Evolutionary conservation across 805 yeast species (phyloP).

Genomic region (Grigorovia humatica): DNA sequence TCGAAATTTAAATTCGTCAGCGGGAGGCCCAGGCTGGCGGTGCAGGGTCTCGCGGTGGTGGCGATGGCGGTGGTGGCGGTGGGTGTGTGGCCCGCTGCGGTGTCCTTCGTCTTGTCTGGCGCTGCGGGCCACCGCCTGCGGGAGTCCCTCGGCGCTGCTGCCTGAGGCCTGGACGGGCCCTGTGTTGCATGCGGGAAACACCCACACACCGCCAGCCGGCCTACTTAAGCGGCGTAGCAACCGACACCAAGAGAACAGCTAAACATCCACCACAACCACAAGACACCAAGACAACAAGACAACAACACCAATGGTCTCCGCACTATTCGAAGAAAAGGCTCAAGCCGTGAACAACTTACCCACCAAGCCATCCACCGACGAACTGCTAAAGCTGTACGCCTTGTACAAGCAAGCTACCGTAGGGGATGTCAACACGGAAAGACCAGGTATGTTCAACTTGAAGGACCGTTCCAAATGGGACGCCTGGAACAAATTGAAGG

Average conservation of each 20-base stretch:
- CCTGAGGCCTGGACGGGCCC: background rate
- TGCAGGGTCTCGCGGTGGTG: too few relatives aligned
- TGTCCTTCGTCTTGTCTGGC: too few relatives aligned
- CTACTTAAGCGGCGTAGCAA: background rate
- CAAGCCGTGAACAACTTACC: slow-evolving; percentile 66
- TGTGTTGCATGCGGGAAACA: background rate
- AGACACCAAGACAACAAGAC: background rate
- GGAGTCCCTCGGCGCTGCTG: too few relatives aligned
- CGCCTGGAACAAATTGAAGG: slow-evolving; percentile 84
- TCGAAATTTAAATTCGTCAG: background rate
- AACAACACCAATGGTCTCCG: slow-evolving; percentile 22
- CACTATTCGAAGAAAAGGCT: slow-evolving; percentile 43
- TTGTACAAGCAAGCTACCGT: slow-evolving; percentile 94
- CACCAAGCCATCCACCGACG: slow-evolving; percentile 76
- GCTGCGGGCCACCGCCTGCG: too few relatives aligned
- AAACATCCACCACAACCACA: background rate
- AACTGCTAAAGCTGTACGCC: slow-evolving; percentile 78
- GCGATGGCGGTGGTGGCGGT: too few relatives aligned
- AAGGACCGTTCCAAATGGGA: slow-evolving; percentile 98
- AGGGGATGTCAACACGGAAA: slow-evolving; percentile 71
- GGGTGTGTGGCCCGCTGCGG: too few relatives aligned
- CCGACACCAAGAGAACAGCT: background rate
- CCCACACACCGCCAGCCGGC: background rate
- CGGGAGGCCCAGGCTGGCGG: background rate
- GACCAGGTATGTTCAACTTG: slow-evolving; percentile 88